Evolutionary conservation across 192 early-diverging fungal species (phyloP), one percentile per base, ranked within the genome.

Genomic region (Kappamyces sp.): DNA sequence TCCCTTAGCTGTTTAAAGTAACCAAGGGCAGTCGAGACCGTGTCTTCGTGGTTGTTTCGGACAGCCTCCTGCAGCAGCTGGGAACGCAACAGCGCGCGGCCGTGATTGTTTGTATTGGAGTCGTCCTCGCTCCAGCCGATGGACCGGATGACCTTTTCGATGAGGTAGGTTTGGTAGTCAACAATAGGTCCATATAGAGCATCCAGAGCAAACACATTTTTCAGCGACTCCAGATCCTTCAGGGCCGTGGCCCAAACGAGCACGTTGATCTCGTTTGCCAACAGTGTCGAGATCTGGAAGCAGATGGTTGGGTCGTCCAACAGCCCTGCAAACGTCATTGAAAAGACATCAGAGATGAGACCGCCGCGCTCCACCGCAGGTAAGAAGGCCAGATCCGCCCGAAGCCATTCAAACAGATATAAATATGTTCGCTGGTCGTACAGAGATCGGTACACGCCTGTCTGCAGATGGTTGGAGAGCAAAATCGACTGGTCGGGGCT

Each of bases 211-310:
- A 65, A 50, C 5, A 43, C 51, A 12, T 38, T 36, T 8, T 66
- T 46, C 35, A 66, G 41, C 9, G 49, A 60, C 9, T 23, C 52
- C 40, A 66, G 43, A 32, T 47, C 47, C 42, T 44, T 47, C 3
- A 71, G 40, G 42, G 64, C 59, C 6, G 60, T 50, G 5, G 35
- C 32, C 69, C 69, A 71, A 1, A 66, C 64, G 6, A 67, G 43
- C 36, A 55, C 38, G 53, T 66, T 64, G 32, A 43, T 54, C 39
- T 66, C 64, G 37, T 35, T 57, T 3, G 3, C 9, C 1, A 70
- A 49, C n/a, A 52, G 13, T 15, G 44, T 40, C 35, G 48, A 36
- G 41, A 70, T 5, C 33, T 49, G 39, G 3, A 68, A 34, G n/a
- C 36, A 31, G 47, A 41, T 42, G 47, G 48, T 40, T 34, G 46